A percentile compares a stretch with the other conserved stretches of the same genome.
These are phyloP conservation scores for Erodium moschatum DNA, from an alignment of 441 rosid species.

Conservation along the genomic window DNA sequence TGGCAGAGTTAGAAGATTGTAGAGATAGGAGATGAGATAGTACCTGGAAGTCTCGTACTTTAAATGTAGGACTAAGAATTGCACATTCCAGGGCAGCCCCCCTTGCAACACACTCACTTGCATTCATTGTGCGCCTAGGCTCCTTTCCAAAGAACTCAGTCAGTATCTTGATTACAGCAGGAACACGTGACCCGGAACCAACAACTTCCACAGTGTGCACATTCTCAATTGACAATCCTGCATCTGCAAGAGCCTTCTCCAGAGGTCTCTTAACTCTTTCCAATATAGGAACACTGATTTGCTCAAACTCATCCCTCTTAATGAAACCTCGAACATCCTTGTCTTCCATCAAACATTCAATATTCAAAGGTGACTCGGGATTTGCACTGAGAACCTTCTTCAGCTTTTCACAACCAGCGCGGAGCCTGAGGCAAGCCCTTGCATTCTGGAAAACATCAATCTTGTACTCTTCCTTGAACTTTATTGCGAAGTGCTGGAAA, in stretches of 20 bases:
- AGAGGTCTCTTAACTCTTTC: conserved; percentile 82
- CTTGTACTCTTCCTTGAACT: conserved; percentile 78
- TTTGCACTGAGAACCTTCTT: conserved; percentile 95
- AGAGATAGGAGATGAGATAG: background rate
- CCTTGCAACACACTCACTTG: conserved; percentile 90
- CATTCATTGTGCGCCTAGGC: conserved; percentile 96
- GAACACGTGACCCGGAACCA: conserved; percentile 83
- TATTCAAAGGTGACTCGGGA: conserved; percentile 76
- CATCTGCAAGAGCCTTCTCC: conserved; percentile 83
- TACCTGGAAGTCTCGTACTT: conserved; percentile 96
- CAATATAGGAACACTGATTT: conserved; percentile 66
- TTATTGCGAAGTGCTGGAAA: conserved; percentile 64
- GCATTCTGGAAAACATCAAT: conserved; percentile 85
- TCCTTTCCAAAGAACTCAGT: conserved; percentile 90
- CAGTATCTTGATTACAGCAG: conserved; percentile 65
- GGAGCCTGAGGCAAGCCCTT: conserved; percentile 75
- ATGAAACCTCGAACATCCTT: conserved; percentile 81
- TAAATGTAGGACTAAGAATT: conserved; percentile 89
- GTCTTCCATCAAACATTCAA: conserved; percentile 97
- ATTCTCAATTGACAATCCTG: conserved; percentile 59
- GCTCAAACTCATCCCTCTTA: conserved; percentile 87
- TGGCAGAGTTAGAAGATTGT: background rate
- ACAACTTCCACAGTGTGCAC: conserved; percentile 86
- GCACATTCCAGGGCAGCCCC: conserved; percentile 95
- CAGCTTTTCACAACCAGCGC: conserved; percentile 76